Evolutionary conservation across 129 eudicot genomes (phyloP), one percentile per base, ranked within the genome.

Genomic region (Centaurea solstitialis): DNA sequence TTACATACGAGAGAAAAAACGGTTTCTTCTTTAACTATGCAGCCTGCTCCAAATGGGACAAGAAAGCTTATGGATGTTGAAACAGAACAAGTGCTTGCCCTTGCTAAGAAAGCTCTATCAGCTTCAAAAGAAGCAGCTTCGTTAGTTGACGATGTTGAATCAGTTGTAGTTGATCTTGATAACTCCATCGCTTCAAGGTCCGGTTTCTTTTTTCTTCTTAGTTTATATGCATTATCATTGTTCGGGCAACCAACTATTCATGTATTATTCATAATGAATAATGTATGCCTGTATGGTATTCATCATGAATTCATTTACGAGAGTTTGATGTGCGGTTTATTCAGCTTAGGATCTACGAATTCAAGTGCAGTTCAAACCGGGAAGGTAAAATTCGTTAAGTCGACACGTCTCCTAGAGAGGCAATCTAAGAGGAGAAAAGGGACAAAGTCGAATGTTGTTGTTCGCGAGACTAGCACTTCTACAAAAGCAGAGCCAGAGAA

Each of bases 321-420:
- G 68, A 79, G 85, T 67, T 72, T 80, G 74, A 82, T 79, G 37
- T 89, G 13, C 5, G 57, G 37, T 9, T 74, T 83, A 26, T 77
- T 75, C 85, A 82, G 84, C 85, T 87, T 78, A n/a, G 79, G 82
- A 53, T 82, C 85, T 77, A 85, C 80, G 70, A 83, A 80, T 57
- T 80, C 82, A 70, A 17, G 45, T 37, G 78, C 45, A 78, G 75
- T 77, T 77, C 83, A 87, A 24, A 73, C 78, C 26, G 82, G 80
- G 78, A 84, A 83, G 72, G 87, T 68, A 77, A 90, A 77, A 80
- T 87, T 76, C 40, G 97, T 95, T 50, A 90, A 90, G 89, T 95
- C 99, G 81, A 89, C 97, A 26, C 94, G 99, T 39, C 91, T 69
- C 65, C 74, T 83, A 37, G 94, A 92, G 91, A 95, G 94, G 86